These are phyloP conservation scores for Coccomyxa subellipsoidea DNA, from an alignment of 163 green algal genomes.

Conservation along the genomic window DNA sequence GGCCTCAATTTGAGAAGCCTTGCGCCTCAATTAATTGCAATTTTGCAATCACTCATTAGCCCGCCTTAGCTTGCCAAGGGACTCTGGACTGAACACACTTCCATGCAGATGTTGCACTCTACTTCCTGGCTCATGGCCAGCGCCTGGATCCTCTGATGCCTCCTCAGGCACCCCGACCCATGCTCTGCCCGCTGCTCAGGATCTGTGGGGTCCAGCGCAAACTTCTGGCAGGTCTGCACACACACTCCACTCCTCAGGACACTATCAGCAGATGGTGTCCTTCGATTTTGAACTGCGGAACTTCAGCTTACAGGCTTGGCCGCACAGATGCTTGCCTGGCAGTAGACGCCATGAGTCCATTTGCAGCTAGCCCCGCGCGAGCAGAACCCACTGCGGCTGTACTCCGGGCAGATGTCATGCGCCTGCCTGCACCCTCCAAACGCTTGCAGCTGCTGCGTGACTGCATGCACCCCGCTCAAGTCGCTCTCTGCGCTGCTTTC, in stretches of 20 bases:
- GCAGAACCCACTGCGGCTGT: not conserved
- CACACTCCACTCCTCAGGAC: too few relatives aligned
- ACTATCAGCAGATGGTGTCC: too few relatives aligned
- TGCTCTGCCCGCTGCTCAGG: slow-evolving; percentile 37
- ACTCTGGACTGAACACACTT: too few relatives aligned
- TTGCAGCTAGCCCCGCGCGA: not conserved
- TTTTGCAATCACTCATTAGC: too few relatives aligned
- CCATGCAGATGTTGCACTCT: slow-evolving; percentile 82
- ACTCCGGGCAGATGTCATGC: not conserved
- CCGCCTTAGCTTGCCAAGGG: too few relatives aligned
- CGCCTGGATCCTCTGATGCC: slow-evolving; percentile 44
- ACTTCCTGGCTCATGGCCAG: slow-evolving; percentile 37
- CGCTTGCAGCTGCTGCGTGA: not conserved
- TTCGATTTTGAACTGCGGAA: too few relatives aligned
- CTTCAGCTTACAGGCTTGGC: too few relatives aligned
- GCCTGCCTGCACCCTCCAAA: not conserved
- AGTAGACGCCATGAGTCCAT: not conserved
- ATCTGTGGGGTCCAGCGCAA: slow-evolving; percentile 56
- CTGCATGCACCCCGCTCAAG: not conserved
- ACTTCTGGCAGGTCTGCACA: slow-evolving; percentile 55
- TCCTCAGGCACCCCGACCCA: slow-evolving; percentile 40
- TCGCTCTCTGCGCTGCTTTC: not conserved
- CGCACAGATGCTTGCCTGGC: not conserved
- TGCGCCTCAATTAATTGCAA: too few relatives aligned
- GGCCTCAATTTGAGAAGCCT: too few relatives aligned